A percentile compares a stretch with the other conserved stretches of the same genome.
Conservation (phyloP, 148 eudicot genomes). For the Vaccinium darrowii region DNA sequence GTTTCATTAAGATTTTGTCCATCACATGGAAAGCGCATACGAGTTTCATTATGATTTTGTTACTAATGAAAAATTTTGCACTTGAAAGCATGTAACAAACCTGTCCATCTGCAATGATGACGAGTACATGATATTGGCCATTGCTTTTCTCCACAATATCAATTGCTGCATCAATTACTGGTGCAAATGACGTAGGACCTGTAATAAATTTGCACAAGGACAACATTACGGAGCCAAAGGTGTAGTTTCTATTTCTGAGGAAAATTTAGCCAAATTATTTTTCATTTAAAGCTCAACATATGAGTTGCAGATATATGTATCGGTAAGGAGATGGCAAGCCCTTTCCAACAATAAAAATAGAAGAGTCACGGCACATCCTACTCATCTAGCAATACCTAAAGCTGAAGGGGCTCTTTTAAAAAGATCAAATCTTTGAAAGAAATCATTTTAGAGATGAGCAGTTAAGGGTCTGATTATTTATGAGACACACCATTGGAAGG, state of each 20-base stretch:
- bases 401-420: not conserved
- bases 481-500: not conserved
- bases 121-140: conserved; percentile 79
- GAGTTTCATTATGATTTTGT: not conserved
- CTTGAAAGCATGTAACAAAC: conserved; percentile 23
- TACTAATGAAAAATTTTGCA: not conserved
- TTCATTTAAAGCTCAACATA: conserved; percentile 6
- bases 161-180: conserved; percentile 67
- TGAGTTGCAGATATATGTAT: not conserved
- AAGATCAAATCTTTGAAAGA: not conserved
- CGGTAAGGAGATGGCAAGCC: not conserved
- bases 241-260: too few relatives aligned
- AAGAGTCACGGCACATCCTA: not conserved
- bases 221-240: not conserved
- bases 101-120: conserved; percentile 85
- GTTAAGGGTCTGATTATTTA: not conserved
- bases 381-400: not conserved
- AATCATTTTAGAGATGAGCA: not conserved
- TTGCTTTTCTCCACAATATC: conserved; percentile 64
- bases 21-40: not conserved
- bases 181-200: conserved; percentile 89
- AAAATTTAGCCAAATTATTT: not conserved
- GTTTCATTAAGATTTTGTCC: not conserved
- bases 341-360: not conserved
- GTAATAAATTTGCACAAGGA: conserved; percentile 10